Conservation (phyloP, 495 filamentous ascomycete genomes). For the Xylaria cubensis region DNA sequence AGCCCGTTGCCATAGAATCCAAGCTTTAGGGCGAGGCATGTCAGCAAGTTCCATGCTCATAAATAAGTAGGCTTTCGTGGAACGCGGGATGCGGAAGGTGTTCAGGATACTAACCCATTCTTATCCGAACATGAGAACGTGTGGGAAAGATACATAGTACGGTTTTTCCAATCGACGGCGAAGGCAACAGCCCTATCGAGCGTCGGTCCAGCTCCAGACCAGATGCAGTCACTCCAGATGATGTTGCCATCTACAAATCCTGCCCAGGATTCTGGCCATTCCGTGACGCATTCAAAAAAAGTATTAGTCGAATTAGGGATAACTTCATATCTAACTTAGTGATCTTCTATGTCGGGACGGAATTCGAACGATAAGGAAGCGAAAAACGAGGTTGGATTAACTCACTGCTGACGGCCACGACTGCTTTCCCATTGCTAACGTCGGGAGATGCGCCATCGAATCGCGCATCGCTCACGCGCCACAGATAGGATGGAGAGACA, state of each 20-base stretch:
- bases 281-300: slow-evolving; percentile 48
- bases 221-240: slow-evolving; percentile 53
- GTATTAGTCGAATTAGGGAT: slow-evolving; percentile 34
- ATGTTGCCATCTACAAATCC: slow-evolving; percentile 44
- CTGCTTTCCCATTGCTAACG: slow-evolving; percentile 36
- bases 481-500: slow-evolving; percentile 36
- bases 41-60: neutral
- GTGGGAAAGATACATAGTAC: slow-evolving; percentile 46
- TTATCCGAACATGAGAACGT: slow-evolving; percentile 47
- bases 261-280: slow-evolving; percentile 49
- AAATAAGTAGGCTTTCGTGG: neutral
- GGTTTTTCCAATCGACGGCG: slow-evolving; percentile 48
- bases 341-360: neutral
- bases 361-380: neutral
- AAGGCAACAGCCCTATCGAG: slow-evolving; percentile 46
- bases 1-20: slow-evolving; percentile 44
- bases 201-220: slow-evolving; percentile 45
- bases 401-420: slow-evolving; percentile 41
- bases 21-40: slow-evolving; percentile 26
- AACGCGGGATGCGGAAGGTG: neutral
- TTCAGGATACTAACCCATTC: slow-evolving; percentile 39
- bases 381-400: neutral
- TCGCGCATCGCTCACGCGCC: slow-evolving; percentile 42
- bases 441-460: slow-evolving; percentile 42
- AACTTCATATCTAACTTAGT: slow-evolving; percentile 20